Conservation (phyloP, 176 grass and related monocot species). For the Rhynchospora pubera region DNA sequence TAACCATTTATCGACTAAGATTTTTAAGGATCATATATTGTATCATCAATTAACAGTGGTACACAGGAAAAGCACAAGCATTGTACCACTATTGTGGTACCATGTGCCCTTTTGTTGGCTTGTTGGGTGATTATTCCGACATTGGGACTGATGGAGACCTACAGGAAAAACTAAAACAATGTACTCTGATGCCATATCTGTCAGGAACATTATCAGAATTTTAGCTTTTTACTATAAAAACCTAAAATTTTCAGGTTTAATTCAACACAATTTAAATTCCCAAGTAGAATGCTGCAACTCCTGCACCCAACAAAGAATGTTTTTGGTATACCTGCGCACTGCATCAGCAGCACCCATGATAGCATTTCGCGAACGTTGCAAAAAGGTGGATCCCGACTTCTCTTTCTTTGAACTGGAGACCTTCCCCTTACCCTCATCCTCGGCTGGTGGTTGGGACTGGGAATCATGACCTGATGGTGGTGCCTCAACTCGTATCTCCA, state of each 20-base stretch:
- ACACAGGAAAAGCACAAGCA: neutral
- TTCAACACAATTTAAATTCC: neutral
- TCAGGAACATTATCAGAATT: neutral
- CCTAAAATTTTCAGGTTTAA: neutral
- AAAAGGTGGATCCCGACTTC: constrained; percentile 64
- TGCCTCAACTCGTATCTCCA: constrained; percentile 45
- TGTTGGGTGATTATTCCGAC: neutral
- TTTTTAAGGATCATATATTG: neutral
- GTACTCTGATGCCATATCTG: neutral
- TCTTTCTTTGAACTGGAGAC: constrained; percentile 71
- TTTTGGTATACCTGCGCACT: constrained; percentile 31
- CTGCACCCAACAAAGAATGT: neutral
- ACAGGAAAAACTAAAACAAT: neutral
- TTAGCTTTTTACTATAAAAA: neutral
- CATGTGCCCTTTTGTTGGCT: neutral
- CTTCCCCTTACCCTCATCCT: constrained; percentile 61
- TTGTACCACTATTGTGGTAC: neutral
- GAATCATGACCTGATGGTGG: constrained; percentile 30
- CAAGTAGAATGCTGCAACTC: neutral
- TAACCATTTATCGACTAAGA: neutral
- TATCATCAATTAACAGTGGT: neutral
- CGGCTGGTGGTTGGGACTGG: constrained; percentile 48
- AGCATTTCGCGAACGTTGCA: constrained; percentile 84
- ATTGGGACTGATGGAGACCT: neutral
- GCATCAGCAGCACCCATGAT: constrained; percentile 87